Base-by-base conservation (phyloP, 116 monocot species). In the Trichopus zeylanicus region DNA sequence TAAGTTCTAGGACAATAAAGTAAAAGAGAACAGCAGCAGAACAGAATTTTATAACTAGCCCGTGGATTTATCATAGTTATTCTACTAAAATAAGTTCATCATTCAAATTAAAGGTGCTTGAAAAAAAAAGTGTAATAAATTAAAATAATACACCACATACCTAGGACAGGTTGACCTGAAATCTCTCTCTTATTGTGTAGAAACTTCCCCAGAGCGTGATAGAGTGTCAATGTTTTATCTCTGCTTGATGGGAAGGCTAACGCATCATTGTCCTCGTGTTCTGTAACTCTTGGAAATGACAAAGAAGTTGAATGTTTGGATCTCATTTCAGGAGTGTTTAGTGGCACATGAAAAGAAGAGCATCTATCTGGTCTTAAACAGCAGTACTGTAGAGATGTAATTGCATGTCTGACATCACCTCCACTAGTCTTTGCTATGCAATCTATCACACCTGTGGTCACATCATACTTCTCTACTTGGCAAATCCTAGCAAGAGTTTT, bases 141-240 rank as follows among this genome's bases (percentile, higher is more conserved):
- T 49, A 25, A 49, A 24, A 22, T n/a, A 49, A 24, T 1, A 7
- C 49, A 49, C 7, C 19, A 59, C 75, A 72, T 79, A 82, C 82
- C 77, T 6, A 39, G 32, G 55, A 42, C 69, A 68, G 39, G 55
- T 49, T 42, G 31, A 65, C 65, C 57, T 51, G n/a, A 19, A 55
- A 38, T 62, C 48, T 72, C 82, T 68, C 98, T 84, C 58, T 98
- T 98, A 62, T 98, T 98, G 78, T 98, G 98, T 27, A 98, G 73
- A 77, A 98, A 91, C 64, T 98, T 98, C 32, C 98, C 98, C 72
- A 98, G 59, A 8, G 98, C 98, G 72, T 98, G 98, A 67, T 88
- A 98, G 42, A 98, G 59, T 33, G 80, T 65, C 29, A 98, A 73
- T 25, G 79, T 82, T 67, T 98, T 82, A 76, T 98, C 98, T 72